Evolutionary conservation across 495 filamentous ascomycete genomes (phyloP).

Genomic region (Lasiosphaeria ovina): DNA sequence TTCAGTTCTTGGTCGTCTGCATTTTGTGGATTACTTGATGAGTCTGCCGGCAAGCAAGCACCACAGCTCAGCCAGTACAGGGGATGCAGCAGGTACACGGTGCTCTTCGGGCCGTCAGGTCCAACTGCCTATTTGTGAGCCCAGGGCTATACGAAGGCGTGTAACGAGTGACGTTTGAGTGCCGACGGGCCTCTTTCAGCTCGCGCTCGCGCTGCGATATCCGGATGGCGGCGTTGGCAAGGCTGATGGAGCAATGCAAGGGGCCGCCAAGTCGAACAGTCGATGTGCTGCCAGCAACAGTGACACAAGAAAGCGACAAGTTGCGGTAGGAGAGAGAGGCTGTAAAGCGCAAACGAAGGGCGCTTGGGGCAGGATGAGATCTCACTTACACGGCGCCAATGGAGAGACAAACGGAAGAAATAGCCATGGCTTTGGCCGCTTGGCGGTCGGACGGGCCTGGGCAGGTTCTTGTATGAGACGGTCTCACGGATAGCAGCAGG

Average conservation of each 20-base stretch:
- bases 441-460: slow-evolving; percentile 3
- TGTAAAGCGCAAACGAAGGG: background rate
- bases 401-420: slow-evolving; percentile 2
- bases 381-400: background rate
- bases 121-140: background rate
- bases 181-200: slow-evolving; percentile 14
- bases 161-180: slow-evolving; percentile 28
- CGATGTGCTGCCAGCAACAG: background rate
- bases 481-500: slow-evolving; percentile 28
- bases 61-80: background rate
- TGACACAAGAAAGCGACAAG: background rate
- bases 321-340: background rate
- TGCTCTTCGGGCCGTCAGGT: background rate
- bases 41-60: no score
- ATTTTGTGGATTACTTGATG: no score
- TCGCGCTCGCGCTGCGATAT: slow-evolving; percentile 1
- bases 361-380: background rate
- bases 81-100: background rate
- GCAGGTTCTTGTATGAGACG: slow-evolving; percentile 21
- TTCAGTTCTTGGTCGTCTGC: no score
- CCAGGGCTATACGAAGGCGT: slow-evolving; percentile 25
- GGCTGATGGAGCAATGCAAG: slow-evolving; percentile 16
- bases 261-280: background rate
- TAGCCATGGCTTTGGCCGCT: background rate
- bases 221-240: slow-evolving; percentile 27